Evolutionary conservation across 352 stramenopile species (phyloP), one percentile per base, ranked within the genome.

Genomic region (Pythium guiyangense): DNA sequence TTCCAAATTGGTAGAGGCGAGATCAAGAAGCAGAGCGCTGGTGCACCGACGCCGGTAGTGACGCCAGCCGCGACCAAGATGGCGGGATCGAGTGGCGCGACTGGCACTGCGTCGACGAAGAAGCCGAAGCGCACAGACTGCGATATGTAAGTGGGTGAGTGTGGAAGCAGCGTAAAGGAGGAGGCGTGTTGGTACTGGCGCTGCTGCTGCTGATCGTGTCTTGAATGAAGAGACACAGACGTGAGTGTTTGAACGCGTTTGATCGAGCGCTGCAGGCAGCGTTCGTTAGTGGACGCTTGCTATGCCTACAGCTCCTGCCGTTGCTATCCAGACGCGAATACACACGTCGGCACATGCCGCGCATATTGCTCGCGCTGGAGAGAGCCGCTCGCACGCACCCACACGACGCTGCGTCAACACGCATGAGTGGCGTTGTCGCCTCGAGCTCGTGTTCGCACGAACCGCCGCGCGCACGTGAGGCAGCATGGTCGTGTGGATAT

Each of bases 41-140:
- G n/a, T n/a, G n/a, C n/a, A 31, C 44, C 22, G 20, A 22, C 9
- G n/a, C 44, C 44, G n/a, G n/a, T n/a, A n/a, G n/a, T n/a, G 11
- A 34, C 45, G 12, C 31, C 18, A 4, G 22, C 29, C 2, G n/a
- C 37, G 34, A 35, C 45, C 25, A 50, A 50, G 25, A 50, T 6
- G 31, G 9, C 29, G 2, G 29, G 42, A 15, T 20, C 42, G 15
- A 25, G 3, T 2, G n/a, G 42, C n/a, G 18, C 42, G n/a, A 27
- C 42, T 12, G n/a, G 4, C 20, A 10, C 42, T 14, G 15, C 42
- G 20, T 18, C 52, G 26, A 51, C 52, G 8, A 47, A 29, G 20
- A 31, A 29, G 31, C 27, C 25, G 25, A 57, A 53, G 43, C 57
- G 40, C 43, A 57, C 53, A 42, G 57, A 63, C 31, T 63, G 57